Conservation (phyloP, 441 rosid genomes). For the Arabidopsis lyrata region DNA sequence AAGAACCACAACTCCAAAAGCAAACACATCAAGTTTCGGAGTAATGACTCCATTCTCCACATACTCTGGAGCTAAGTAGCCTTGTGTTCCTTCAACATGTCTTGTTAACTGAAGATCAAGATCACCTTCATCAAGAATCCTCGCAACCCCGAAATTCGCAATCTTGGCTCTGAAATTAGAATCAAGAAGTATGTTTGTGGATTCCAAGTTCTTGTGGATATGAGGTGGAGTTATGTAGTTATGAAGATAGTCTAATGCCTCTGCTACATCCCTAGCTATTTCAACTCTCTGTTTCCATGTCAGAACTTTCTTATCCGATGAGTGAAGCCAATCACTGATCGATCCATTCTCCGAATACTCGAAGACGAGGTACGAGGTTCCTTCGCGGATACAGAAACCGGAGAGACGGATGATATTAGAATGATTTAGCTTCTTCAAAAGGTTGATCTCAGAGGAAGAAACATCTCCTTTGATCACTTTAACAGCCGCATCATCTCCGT, state of each 20-base stretch:
- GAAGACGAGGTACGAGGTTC: slow-evolving; percentile 79
- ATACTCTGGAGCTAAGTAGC: slow-evolving; percentile 93
- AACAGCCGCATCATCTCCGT: slow-evolving; percentile 77
- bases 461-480: slow-evolving; percentile 89
- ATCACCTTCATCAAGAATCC: slow-evolving; percentile 51
- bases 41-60: slow-evolving; percentile 83
- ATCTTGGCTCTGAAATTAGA: slow-evolving; percentile 75
- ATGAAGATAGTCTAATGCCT: slow-evolving; percentile 83
- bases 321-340: slow-evolving; percentile 60
- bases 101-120: slow-evolving; percentile 70
- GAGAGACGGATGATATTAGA: slow-evolving; percentile 81
- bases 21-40: slow-evolving; percentile 78
- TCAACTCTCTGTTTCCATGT: slow-evolving; percentile 89
- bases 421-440: slow-evolving; percentile 76
- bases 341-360: slow-evolving; percentile 81
- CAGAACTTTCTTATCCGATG: slow-evolving; percentile 45
- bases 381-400: slow-evolving; percentile 78
- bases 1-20: slow-evolving; percentile 80
- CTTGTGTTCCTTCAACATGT: slow-evolving; percentile 86
- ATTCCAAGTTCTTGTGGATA: slow-evolving; percentile 85
- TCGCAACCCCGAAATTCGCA: slow-evolving; percentile 80
- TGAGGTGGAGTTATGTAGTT: slow-evolving; percentile 74
- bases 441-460: slow-evolving; percentile 73
- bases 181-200: slow-evolving; percentile 80
- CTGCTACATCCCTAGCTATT: slow-evolving; percentile 70